Base-by-base conservation (phyloP, 441 rosid species). In the Jatropha podagrica region DNA sequence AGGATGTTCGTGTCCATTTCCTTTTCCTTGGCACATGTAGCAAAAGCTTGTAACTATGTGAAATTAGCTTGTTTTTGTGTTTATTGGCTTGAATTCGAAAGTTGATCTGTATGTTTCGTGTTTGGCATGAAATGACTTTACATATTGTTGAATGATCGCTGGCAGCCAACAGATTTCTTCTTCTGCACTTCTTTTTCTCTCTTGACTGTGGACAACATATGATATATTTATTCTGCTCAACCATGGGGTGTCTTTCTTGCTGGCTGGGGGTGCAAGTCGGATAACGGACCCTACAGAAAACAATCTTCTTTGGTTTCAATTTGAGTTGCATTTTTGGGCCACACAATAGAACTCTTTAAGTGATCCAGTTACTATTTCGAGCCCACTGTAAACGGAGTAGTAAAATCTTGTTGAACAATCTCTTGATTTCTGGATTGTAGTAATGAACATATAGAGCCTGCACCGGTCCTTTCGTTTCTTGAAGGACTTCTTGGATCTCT, bases 1-100 rank as follows among this genome's bases (percentile, higher is more conserved):
- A 20, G 70, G 65, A 77, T 52, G 40, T 46, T 68, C 23, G 32
- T 62, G 76, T 52, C 72, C 65, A 41, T 70, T 63, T 74, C 60
- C 10, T 17, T 14, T 69, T 2, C 14, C 38, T 3, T 1, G 5
- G 5, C 18, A 63, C 38, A 13, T 20, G n/a, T 44, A 8, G 42
- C 17, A 38, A 56, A 59, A 40, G 27, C 15, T 26, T 75, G 15
- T 61, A 23, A 14, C 63, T 14, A 14, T 32, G 48, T 56, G 17
- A 37, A n/a, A 46, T 68, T 20, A 55, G 46, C 15, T 12, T 54
- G 61, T 23, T 23, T 13, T 26, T 12, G 52, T 40, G 52, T 40
- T 59, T 2, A n/a, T 46, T 14, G 18, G 40, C 56, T 58, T n/a
- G 20, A 71, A 42, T 26, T 58, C 26, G 23, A 10, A 18, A 14